These are phyloP conservation scores for Macadamia tetraphylla DNA, from an alignment of 164 flowering plant species.

Conservation along the genomic window DNA sequence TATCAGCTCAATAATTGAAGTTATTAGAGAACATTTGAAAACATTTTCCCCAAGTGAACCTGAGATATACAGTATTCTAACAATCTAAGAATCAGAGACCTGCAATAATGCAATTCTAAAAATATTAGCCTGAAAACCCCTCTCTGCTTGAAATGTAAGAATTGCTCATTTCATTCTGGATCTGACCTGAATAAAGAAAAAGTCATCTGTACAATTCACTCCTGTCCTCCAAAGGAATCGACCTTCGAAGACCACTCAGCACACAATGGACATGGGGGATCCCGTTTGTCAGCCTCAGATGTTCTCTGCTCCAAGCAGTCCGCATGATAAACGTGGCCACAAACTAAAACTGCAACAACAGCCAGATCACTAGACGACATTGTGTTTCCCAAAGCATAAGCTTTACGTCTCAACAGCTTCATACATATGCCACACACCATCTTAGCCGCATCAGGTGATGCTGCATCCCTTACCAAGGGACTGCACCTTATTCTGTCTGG, in stretches of 20 bases:
- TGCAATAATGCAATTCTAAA: not conserved
- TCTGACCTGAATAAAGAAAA: not conserved
- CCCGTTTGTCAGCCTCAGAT: conserved; percentile 28
- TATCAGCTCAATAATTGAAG: too few species aligned
- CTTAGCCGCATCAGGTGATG: conserved; percentile 23
- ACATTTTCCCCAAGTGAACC: too few species aligned
- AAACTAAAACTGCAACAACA: conserved; percentile 60
- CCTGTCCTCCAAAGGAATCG: conserved; percentile 11
- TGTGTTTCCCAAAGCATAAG: conserved; percentile 15
- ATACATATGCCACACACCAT: conserved; percentile 50
- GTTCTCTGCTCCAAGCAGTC: conserved; percentile 60
- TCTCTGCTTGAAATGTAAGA: not conserved
- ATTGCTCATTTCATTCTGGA: not conserved
- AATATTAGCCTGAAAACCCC: conserved; percentile 1
- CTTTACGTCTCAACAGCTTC: conserved; percentile 38
- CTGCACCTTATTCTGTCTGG: conserved; percentile 39
- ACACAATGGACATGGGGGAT: conserved; percentile 62
- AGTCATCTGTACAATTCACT: not conserved
- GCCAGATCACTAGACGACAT: conserved; percentile 27
- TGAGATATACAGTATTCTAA: not conserved
- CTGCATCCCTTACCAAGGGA: conserved; percentile 23
- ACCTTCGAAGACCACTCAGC: conserved; percentile 4
- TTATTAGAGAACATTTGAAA: too few species aligned
- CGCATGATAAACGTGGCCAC: conserved; percentile 66
- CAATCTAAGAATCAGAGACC: not conserved